Percentiles rank a stretch among this genome's conserved stretches.
Conservation (phyloP, 2,329 filamentous ascomycete species). For the Xylaria sp. region DNA sequence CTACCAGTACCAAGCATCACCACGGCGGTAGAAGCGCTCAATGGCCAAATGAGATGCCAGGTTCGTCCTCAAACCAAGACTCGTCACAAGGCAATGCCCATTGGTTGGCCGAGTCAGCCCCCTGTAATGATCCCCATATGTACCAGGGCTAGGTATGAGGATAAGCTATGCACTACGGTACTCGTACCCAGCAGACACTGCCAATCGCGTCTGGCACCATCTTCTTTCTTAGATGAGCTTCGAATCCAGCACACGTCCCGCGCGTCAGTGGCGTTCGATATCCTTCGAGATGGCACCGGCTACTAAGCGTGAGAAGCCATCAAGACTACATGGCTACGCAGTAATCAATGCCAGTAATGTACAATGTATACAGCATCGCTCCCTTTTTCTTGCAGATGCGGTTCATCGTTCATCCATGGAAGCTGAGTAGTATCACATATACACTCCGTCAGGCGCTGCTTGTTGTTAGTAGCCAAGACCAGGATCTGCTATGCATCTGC, state of each 20-base stretch:
- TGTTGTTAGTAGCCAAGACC: slow-evolving; percentile 9
- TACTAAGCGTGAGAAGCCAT: neutral
- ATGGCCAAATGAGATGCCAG: slow-evolving; percentile 22
- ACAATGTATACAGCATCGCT: neutral
- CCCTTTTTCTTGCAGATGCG: slow-evolving; percentile 18
- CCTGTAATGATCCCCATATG: slow-evolving; percentile 14
- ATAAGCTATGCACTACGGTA: neutral
- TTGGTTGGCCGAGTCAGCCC: slow-evolving; percentile 27
- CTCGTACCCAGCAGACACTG: no score
- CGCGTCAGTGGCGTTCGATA: no score
- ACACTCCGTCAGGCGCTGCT: slow-evolving; percentile 17
- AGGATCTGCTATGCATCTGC: slow-evolving; percentile 18
- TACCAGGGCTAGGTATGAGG: neutral
- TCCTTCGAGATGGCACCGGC: no score
- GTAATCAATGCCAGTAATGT: slow-evolving; percentile 2
- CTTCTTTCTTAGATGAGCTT: slow-evolving; percentile 4
- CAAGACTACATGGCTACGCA: neutral
- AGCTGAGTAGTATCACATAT: slow-evolving; percentile 23
- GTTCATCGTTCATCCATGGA: slow-evolving; percentile 17
- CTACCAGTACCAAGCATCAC: slow-evolving; percentile 14
- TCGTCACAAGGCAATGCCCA: slow-evolving; percentile 27
- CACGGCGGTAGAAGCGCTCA: slow-evolving; percentile 21
- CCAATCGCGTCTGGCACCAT: slow-evolving; percentile 2
- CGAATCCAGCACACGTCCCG: slow-evolving; percentile 11
- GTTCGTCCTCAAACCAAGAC: slow-evolving; percentile 24